Evolutionary conservation across 495 filamentous ascomycete species (phyloP).

Genomic region (Penicillium alfredii): DNA sequence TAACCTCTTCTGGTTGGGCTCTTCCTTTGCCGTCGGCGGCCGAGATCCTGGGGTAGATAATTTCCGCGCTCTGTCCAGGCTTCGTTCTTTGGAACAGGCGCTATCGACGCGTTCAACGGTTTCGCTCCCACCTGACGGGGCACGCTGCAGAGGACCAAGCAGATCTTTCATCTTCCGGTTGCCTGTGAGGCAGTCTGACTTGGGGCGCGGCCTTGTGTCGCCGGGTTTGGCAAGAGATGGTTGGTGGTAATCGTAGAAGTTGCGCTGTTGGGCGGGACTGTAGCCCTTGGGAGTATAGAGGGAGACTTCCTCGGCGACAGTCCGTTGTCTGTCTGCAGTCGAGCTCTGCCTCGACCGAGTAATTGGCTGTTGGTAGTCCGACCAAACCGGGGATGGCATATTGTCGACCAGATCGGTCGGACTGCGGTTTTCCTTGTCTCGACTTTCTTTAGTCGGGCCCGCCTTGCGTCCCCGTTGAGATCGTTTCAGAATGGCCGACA

Average conservation of each 20-base stretch:
- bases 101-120: constrained; percentile 7
- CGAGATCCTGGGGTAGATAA: constrained; percentile 19
- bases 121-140: constrained; percentile 21
- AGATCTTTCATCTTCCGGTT: constrained; percentile 36
- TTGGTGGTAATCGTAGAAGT: constrained; percentile 53
- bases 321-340: constrained; percentile 34
- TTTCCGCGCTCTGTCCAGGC: constrained; percentile 16
- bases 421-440: constrained; percentile 71
- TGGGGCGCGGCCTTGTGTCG: constrained; percentile 43
- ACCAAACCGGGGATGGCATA: constrained; percentile 66
- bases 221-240: constrained; percentile 45
- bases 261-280: constrained; percentile 58
- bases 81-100: constrained; percentile 15
- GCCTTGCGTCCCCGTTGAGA: constrained; percentile 39
- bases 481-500: constrained; percentile 51
- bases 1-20: constrained; percentile 33
- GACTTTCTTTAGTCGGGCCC: constrained; percentile 43
- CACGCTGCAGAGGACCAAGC: constrained; percentile 19
- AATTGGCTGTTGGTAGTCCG: constrained; percentile 34
- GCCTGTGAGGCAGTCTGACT: constrained; percentile 43
- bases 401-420: constrained; percentile 42
- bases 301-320: constrained; percentile 52
- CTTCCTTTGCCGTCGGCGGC: constrained; percentile 17
- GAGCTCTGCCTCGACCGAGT: constrained; percentile 16
- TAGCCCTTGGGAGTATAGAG: constrained; percentile 58